Base-by-base conservation (phyloP, 1,139 yeast genomes). In the Debaryomyces singareniensis region DNA sequence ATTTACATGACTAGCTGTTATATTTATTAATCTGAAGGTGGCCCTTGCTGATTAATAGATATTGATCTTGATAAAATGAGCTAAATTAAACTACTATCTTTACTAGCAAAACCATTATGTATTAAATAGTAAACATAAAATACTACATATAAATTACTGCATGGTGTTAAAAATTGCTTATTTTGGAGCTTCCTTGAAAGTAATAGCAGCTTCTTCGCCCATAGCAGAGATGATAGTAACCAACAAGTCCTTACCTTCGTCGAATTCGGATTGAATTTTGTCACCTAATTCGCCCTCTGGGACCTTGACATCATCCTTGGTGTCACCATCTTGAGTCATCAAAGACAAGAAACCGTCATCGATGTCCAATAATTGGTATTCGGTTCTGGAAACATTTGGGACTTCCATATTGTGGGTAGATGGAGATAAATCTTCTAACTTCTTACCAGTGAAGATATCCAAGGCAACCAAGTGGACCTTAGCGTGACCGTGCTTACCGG, bases 401-500 rank as follows among this genome's bases (percentile, higher is more conserved):
- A 91, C 97, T 72, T 91, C 97, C 97, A 91, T 89, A 76, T 91
- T 91, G 80, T 91, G 98, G 75, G 98, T 91, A 46, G 98, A 91
- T 71, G 98, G 98, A 51, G 98, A 91, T 68, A 91, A 84, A 72
- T 91, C 98, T 78, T 91, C 98, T 71, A 89, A 81, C 78, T 91
- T 91, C 89, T 91, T 93, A 71, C 89, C 87, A 59, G 98, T 91
- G 89, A 91, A 91, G 68, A 91, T 89, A 68, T 91, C 98, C 56
- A 83, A 80, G 66, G 97, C 97, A 50, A 91, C 96, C 75, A 91
- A 80, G 74, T 91, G 97, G 70, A 91, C 98, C 81, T 91, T 91
- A 67, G 98, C 98, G 91, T 91, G 98, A 74, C 98, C 98, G 83
- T 91, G 98, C 96, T 91, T 91, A 75, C 98, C 98, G 55, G 98